Evolutionary conservation across 192 early-diverging fungal genomes (phyloP).

Genomic region (Umbelopsis sp.): DNA sequence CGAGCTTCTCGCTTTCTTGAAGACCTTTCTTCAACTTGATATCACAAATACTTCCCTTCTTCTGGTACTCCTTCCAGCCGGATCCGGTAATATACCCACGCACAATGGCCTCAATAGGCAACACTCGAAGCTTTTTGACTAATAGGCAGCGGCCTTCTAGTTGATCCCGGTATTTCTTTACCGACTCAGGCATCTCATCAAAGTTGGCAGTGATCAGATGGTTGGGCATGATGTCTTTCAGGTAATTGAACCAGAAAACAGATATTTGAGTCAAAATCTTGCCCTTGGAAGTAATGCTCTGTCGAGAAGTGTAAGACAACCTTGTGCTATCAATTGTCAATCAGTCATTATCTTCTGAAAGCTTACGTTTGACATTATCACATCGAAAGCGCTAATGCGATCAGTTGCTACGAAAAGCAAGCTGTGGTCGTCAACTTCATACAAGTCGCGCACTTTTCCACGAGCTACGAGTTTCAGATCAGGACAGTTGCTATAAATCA

Average conservation of each 20-base stretch:
- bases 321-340: neutral
- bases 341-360: neutral
- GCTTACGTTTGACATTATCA: slow-evolving; percentile 95
- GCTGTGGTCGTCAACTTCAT: slow-evolving; percentile 83
- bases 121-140: slow-evolving; percentile 88
- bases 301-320: neutral
- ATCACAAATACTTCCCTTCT: slow-evolving; percentile 91
- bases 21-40: slow-evolving; percentile 82
- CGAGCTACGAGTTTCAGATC: slow-evolving; percentile 91
- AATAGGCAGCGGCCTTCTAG: slow-evolving; percentile 89
- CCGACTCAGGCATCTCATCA: slow-evolving; percentile 84
- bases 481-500: slow-evolving; percentile 81
- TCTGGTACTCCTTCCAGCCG: slow-evolving; percentile 94
- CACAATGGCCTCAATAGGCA: slow-evolving; percentile 98
- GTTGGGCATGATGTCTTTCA: slow-evolving; percentile 90
- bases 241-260: slow-evolving; percentile 93
- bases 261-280: slow-evolving; percentile 96
- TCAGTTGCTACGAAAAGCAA: slow-evolving; percentile 98
- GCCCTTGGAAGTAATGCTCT: slow-evolving; percentile 95
- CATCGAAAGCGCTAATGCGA: slow-evolving; percentile 97
- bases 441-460: slow-evolving; percentile 97
- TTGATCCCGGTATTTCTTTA: slow-evolving; percentile 90
- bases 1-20: slow-evolving; percentile 84
- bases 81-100: slow-evolving; percentile 97
- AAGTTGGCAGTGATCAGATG: slow-evolving; percentile 95